phyloP scores from a whole-genome alignment of 2,329 filamentous ascomycete species.

The Paecilomyces fulvus region DNA sequence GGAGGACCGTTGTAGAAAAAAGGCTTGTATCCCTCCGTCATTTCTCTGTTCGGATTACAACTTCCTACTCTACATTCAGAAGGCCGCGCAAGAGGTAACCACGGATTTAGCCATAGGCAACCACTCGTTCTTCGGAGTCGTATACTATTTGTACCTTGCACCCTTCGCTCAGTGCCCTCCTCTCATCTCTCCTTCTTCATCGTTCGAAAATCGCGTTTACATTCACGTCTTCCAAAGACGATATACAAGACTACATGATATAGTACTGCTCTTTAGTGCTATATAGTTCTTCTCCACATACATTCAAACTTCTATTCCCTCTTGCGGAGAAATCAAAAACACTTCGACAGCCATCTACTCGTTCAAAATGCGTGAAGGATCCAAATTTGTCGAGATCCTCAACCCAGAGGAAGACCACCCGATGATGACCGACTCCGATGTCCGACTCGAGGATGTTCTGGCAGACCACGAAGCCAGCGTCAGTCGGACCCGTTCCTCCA shows the following conservation, averaged over 20 bases:
- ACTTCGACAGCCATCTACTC: not conserved
- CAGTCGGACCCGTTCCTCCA: constrained; percentile 26
- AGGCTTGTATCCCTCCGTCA: not conserved
- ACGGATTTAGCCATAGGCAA: not conserved
- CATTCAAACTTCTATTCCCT: not conserved
- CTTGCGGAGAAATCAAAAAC: not conserved
- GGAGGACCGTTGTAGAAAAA: not conserved
- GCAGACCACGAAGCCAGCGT: constrained; percentile 30
- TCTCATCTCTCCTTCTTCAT: not conserved
- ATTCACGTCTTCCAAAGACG: not conserved
- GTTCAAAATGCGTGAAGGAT: constrained; percentile 25
- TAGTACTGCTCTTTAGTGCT: not conserved
- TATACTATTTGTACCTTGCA: not conserved
- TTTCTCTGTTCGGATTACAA: not conserved
- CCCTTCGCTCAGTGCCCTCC: not conserved
- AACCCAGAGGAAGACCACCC: constrained; percentile 25
- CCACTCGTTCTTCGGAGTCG: not conserved
- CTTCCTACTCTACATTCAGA: not conserved
- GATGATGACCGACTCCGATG: constrained; percentile 31
- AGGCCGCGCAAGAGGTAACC: not conserved
- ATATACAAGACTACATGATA: not conserved
- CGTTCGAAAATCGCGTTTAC: not conserved
- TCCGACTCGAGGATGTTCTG: constrained; percentile 36
- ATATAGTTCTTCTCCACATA: not conserved
- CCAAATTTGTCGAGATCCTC: constrained; percentile 38